Evolutionary conservation across 2,329 filamentous ascomycete species (phyloP).

Genomic region (Trichoderma oligosporum): DNA sequence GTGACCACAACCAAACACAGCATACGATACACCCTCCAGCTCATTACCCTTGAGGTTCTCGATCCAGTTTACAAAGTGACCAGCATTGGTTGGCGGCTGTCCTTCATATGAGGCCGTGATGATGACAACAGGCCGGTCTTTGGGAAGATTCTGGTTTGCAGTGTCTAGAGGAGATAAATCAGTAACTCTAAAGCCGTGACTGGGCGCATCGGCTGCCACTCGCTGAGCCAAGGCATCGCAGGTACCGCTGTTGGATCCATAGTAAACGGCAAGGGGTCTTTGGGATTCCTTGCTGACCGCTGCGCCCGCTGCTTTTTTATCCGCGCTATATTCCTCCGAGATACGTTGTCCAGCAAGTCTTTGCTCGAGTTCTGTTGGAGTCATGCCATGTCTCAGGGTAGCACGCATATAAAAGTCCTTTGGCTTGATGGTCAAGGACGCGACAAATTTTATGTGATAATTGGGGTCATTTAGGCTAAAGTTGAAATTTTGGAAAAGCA

Average conservation of each 20-base stretch:
- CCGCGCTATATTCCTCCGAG: conserved; percentile 13
- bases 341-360: conserved; percentile 37
- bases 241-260: conserved; percentile 71
- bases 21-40: conserved; percentile 57
- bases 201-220: conserved; percentile 55
- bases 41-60: conserved; percentile 48
- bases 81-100: conserved; percentile 68
- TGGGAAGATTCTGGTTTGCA: conserved; percentile 57
- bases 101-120: conserved; percentile 72
- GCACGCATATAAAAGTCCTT: conserved; percentile 61
- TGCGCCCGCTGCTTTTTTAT: background rate
- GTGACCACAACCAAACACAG: conserved; percentile 66
- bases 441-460: conserved; percentile 54
- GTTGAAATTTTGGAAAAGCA: conserved; percentile 69
- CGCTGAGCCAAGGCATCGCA: conserved; percentile 66
- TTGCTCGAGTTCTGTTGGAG: conserved; percentile 45
- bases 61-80: conserved; percentile 65
- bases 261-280: conserved; percentile 60
- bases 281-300: conserved; percentile 21
- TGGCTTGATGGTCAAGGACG: conserved; percentile 60
- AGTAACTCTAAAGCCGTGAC: conserved; percentile 56
- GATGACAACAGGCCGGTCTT: conserved; percentile 59
- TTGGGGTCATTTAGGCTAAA: conserved; percentile 58
- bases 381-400: conserved; percentile 47
- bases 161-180: conserved; percentile 57